These are phyloP conservation scores for Neofusicoccum cordaticola DNA, from an alignment of 2,329 filamentous ascomycete species.

Conservation along the genomic window DNA sequence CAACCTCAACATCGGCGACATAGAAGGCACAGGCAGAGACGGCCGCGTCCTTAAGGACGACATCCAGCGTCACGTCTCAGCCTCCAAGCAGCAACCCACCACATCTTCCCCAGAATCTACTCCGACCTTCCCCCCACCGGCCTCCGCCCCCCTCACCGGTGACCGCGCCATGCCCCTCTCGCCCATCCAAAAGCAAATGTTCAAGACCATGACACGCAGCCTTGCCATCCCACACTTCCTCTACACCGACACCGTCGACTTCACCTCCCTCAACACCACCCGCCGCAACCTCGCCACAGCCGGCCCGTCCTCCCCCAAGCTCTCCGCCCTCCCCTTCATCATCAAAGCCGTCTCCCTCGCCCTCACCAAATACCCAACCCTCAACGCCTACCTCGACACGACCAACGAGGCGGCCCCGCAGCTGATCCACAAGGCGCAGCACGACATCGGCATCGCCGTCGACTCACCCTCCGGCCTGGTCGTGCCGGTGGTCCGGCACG, in stretches of 20 bases:
- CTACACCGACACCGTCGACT: slow-evolving; percentile 86
- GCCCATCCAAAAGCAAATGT: slow-evolving; percentile 86
- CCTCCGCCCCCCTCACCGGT: slow-evolving; percentile 37
- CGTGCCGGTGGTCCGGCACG: slow-evolving; percentile 87
- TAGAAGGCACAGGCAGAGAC: slow-evolving; percentile 83
- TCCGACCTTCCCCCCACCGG: slow-evolving; percentile 25
- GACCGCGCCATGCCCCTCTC: slow-evolving; percentile 72
- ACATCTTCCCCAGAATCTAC: slow-evolving; percentile 27
- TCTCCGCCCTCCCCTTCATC: slow-evolving; percentile 86
- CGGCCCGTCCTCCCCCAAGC: slow-evolving; percentile 42
- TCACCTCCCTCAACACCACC: slow-evolving; percentile 69
- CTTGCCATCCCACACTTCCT: slow-evolving; percentile 92
- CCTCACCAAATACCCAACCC: slow-evolving; percentile 74
- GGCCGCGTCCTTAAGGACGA: slow-evolving; percentile 93
- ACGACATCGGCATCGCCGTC: slow-evolving; percentile 96
- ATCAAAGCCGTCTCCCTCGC: slow-evolving; percentile 92
- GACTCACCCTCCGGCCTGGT: slow-evolving; percentile 86
- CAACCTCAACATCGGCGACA: slow-evolving; percentile 71
- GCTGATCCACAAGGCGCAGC: slow-evolving; percentile 74
- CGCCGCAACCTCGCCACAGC: slow-evolving; percentile 60
- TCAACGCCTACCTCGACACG: slow-evolving; percentile 81
- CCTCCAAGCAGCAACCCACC: slow-evolving; percentile 19
- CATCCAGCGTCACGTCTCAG: slow-evolving; percentile 64
- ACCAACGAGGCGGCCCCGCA: slow-evolving; percentile 56
- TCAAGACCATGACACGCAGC: slow-evolving; percentile 94